Percentiles rank a stretch among this genome's conserved stretches.
Conservation (phyloP, 208 protist genomes). For the Tritrichomonas musculus region DNA sequence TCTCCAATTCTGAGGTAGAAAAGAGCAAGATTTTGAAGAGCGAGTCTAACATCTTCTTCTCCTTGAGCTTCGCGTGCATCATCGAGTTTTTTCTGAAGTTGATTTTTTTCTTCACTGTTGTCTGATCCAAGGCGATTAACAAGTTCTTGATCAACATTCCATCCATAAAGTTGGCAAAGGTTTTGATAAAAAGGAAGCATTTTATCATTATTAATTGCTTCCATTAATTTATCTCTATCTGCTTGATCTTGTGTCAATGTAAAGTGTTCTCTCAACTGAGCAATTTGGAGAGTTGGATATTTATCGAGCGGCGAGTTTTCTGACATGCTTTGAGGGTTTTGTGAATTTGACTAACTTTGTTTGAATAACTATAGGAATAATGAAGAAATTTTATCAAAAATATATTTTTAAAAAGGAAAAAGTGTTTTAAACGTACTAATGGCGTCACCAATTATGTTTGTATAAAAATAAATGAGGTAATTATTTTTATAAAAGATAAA, state of each 20-base stretch:
- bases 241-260: background rate
- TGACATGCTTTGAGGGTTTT: background rate
- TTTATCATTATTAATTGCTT: background rate
- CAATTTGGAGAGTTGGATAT: background rate
- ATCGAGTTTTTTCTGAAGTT: background rate
- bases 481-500: too few relatives aligned
- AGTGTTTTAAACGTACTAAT: too few relatives aligned
- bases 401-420: too few relatives aligned
- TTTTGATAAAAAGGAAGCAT: background rate
- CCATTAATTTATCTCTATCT: background rate
- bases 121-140: background rate
- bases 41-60: constrained; percentile 16
- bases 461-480: too few relatives aligned
- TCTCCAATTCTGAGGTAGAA: background rate
- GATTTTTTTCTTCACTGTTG: background rate
- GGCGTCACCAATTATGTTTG: too few relatives aligned
- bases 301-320: background rate
- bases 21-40: background rate
- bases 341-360: background rate
- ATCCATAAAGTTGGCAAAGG: background rate
- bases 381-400: too few relatives aligned
- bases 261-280: background rate
- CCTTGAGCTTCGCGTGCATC: background rate
- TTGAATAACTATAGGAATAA: too few relatives aligned
- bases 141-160: background rate